Evolutionary conservation across 2,329 filamentous ascomycete genomes (phyloP), one percentile per base, ranked within the genome.

Genomic region (Fusarium floridanum): DNA sequence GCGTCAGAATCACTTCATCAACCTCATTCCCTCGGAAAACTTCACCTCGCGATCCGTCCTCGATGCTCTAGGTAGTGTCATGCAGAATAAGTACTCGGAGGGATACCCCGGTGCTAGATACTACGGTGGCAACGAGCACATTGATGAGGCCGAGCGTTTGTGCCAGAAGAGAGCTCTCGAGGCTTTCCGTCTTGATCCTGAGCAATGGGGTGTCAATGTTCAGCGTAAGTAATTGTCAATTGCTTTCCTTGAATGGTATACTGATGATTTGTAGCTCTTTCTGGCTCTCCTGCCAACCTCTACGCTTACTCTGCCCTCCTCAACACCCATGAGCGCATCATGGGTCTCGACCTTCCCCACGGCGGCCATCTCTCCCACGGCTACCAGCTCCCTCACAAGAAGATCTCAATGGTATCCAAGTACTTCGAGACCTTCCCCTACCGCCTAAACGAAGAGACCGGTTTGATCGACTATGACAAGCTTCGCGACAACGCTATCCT

Each of bases 41-140:
- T 97, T 97, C 82, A 97, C 94, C 32, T 97, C 94, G 6, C 93
- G 95, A 83, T 94, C 94, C 27, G 94, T 97, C 22, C 90, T 97
- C 66, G 94, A 97, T 86, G 94, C 94, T 34, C 87, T 97, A 70
- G 94, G 94, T 76, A 97, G 94, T 86, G 93, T 95, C 63, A 97
- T 97, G 95, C 94, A 97, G 83, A 97, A 98, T 85, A 98, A 98
- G 85, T 98, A 98, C 87, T 98, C 95, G 1, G 96, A 98, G 84
- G 96, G 96, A 59, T 98, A 98, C 80, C 96, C 95, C 27, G 95
- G 95, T 70, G 95, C 95, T 69, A 89, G 95, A 81, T 98, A 98
- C 86, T 98, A 98, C 82, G 95, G 95, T 61, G 95, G 95, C 74
- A 98, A 98, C 83, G 93, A 98, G 84, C 94, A 95, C 83, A 98